A percentile compares a stretch with the other conserved stretches of the same genome.
These are phyloP conservation scores for Bruguiera hainesii DNA, from an alignment of 441 rosid genomes.

Conservation along the genomic window DNA sequence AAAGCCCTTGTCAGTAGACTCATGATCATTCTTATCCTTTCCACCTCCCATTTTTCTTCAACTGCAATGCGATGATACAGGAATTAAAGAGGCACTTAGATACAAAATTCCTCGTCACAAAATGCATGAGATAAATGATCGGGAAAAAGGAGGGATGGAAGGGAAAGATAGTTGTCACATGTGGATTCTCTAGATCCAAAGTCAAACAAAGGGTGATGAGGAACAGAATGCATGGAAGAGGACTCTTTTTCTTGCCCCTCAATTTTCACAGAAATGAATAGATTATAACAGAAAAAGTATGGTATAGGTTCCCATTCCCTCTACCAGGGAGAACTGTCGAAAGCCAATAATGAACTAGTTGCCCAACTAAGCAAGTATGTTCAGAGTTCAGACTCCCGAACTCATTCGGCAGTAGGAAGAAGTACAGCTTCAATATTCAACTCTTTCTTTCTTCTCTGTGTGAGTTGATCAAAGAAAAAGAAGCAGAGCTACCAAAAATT, in stretches of 20 bases:
- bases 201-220: too few relatives aligned
- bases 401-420: not conserved
- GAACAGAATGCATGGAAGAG: not conserved
- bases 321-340: not conserved
- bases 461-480: too few relatives aligned
- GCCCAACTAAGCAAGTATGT: not conserved
- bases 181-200: not conserved
- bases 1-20: constrained; percentile 53
- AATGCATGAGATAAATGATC: not conserved
- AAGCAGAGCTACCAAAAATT: too few relatives aligned
- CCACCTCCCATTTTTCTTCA: constrained; percentile 55
- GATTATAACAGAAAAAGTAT: not conserved
- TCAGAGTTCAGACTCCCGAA: not conserved
- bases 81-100: constrained; percentile 3
- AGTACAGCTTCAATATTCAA: not conserved
- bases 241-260: too few relatives aligned
- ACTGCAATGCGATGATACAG: constrained; percentile 20
- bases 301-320: not conserved
- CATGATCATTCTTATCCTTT: constrained; percentile 37
- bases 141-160: not conserved
- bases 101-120: constrained; percentile 1
- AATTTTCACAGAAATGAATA: not conserved
- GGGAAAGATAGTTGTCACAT: not conserved
- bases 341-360: not conserved
- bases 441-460: too few relatives aligned